These are phyloP conservation scores for Flaveria robusta DNA, from an alignment of 129 eudicot species.

Conservation along the genomic window DNA sequence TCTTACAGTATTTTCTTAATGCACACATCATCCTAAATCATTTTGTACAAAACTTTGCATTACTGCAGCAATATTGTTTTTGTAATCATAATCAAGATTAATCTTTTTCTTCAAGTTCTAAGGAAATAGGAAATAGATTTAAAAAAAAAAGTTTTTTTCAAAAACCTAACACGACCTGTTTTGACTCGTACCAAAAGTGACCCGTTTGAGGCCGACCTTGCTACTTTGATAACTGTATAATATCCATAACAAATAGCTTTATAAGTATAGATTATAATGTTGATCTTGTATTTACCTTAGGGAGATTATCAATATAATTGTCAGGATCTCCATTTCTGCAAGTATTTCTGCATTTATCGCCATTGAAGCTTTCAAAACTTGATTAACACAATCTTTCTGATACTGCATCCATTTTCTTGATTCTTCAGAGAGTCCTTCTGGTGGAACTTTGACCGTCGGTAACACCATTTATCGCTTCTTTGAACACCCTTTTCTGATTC, in stretches of 20 bases:
- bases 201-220: not conserved
- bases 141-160: too few species aligned
- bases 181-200: not conserved
- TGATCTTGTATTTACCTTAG: constrained; percentile 29
- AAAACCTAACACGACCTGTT: too few species aligned
- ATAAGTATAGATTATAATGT: too few species aligned
- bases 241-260: too few species aligned
- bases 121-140: too few species aligned
- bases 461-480: constrained; percentile 79
- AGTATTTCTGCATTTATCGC: constrained; percentile 79
- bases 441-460: constrained; percentile 75
- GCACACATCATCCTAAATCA: too few species aligned
- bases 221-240: not conserved
- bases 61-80: too few species aligned
- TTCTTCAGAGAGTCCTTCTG: constrained; percentile 65
- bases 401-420: constrained; percentile 60
- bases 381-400: constrained; percentile 84
- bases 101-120: too few species aligned
- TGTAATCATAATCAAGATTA: too few species aligned
- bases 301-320: constrained; percentile 69
- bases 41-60: too few species aligned
- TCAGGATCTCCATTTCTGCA: constrained; percentile 84
- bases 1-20: too few species aligned
- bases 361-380: constrained; percentile 88
- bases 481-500: constrained; percentile 76